These are phyloP conservation scores for Stereum hirsutum DNA, from an alignment of 1,284 basidiomycete genomes.

Conservation along the genomic window DNA sequence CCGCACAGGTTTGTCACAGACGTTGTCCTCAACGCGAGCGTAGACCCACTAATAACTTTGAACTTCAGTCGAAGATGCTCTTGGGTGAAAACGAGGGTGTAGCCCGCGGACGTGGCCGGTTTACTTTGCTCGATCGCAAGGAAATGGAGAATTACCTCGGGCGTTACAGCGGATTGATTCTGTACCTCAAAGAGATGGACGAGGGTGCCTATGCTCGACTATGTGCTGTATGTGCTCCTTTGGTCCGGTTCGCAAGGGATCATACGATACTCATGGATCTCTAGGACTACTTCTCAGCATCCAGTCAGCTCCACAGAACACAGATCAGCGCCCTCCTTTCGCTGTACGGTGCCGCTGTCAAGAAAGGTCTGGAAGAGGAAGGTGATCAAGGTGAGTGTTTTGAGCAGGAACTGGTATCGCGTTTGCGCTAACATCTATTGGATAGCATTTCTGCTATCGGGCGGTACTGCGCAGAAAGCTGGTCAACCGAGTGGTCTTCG, in stretches of 20 bases:
- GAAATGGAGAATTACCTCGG: constrained; percentile 79
- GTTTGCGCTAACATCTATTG: too few species aligned
- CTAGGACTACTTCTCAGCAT: constrained; percentile 82
- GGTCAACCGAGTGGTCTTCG: constrained; percentile 58
- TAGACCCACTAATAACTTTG: background rate
- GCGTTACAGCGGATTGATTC: constrained; percentile 82
- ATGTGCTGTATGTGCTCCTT: constrained; percentile 60
- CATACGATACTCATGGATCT: background rate
- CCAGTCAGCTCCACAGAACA: constrained; percentile 70
- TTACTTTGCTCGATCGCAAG: constrained; percentile 52
- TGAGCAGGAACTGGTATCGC: background rate
- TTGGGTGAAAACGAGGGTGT: constrained; percentile 54
- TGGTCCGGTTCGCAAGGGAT: background rate
- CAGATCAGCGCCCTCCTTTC: constrained; percentile 75
- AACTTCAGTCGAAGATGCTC: constrained; percentile 50
- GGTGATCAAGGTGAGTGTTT: constrained; percentile 45
- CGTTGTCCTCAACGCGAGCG: background rate
- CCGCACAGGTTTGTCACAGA: constrained; percentile 52
- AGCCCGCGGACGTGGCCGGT: constrained; percentile 32
- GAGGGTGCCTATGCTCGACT: constrained; percentile 76
- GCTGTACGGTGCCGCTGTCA: constrained; percentile 51
- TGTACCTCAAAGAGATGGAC: constrained; percentile 96
- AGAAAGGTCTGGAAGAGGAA: constrained; percentile 65
- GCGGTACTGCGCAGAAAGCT: too few species aligned
- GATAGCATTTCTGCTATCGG: too few species aligned